Evolutionary conservation across 2,329 filamentous ascomycete species (phyloP).

Genomic region (Aureobasidium sp.): DNA sequence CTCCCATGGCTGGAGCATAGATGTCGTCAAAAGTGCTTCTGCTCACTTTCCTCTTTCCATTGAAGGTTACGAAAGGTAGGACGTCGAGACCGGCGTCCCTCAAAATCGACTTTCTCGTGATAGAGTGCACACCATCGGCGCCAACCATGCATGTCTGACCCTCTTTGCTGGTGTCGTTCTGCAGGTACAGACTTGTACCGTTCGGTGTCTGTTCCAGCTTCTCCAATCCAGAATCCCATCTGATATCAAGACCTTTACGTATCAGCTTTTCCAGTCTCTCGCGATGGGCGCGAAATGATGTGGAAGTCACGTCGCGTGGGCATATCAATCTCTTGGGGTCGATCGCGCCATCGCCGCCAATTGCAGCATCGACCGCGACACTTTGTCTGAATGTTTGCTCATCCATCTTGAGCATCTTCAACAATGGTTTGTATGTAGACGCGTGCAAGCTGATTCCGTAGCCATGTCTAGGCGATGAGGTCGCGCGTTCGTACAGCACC

Average conservation of each 20-base stretch:
- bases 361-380: constrained; percentile 25
- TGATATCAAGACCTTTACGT: constrained; percentile 28
- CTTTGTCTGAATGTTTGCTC: constrained; percentile 23
- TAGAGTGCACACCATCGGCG: constrained; percentile 32
- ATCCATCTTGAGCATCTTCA: constrained; percentile 25
- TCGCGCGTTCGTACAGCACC: constrained; percentile 27
- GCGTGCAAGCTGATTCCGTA: constrained; percentile 33
- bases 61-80: constrained; percentile 31
- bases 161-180: constrained; percentile 12
- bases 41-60: constrained; percentile 22
- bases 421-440: constrained; percentile 24
- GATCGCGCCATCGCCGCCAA: constrained; percentile 21
- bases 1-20: constrained; percentile 15
- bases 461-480: constrained; percentile 20
- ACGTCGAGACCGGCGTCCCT: constrained; percentile 22
- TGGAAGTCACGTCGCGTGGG: not conserved
- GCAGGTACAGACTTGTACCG: constrained; percentile 4
- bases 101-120: constrained; percentile 21
- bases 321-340: constrained; percentile 1
- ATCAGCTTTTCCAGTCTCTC: constrained; percentile 28
- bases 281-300: constrained; percentile 28
- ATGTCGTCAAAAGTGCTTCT: constrained; percentile 13
- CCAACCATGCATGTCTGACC: constrained; percentile 23
- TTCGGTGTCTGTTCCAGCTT: constrained; percentile 1
- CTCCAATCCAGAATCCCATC: constrained; percentile 24